A percentile compares a stretch with the other conserved stretches of the same genome.
Conservation (phyloP, 352 stramenopile genomes). For the Thalassiosira mediterranea region DNA sequence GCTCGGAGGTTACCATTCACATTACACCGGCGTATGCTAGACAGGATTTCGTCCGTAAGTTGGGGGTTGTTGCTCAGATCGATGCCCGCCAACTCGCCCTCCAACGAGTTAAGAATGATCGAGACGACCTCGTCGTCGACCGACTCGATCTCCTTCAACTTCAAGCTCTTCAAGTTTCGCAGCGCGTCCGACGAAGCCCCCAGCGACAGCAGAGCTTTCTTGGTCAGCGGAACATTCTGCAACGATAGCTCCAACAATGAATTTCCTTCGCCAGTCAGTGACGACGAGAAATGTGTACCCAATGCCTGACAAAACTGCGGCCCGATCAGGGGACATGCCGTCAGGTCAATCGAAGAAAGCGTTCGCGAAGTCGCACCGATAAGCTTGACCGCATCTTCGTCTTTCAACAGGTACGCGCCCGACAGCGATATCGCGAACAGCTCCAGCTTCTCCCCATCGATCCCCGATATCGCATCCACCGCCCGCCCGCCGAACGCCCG, state of each 20-base stretch:
- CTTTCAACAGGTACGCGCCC: constrained; percentile 76
- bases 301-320: constrained; percentile 58
- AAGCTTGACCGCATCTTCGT: constrained; percentile 65
- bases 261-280: neutral
- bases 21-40: constrained; percentile 65
- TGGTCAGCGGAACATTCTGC: constrained; percentile 60
- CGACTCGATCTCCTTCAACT: constrained; percentile 50
- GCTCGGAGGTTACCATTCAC: constrained; percentile 49
- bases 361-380: constrained; percentile 46
- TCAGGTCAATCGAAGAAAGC: constrained; percentile 70
- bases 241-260: constrained; percentile 71
- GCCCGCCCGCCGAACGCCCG: constrained; percentile 66
- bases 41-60: constrained; percentile 69
- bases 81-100: constrained; percentile 58
- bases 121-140: constrained; percentile 64
- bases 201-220: constrained; percentile 52
- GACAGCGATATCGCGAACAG: constrained; percentile 67
- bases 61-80: constrained; percentile 70
- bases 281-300: constrained; percentile 32
- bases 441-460: constrained; percentile 28
- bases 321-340: constrained; percentile 70
- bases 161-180: constrained; percentile 69
- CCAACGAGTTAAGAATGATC: constrained; percentile 47
- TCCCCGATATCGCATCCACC: constrained; percentile 54
- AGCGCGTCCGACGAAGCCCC: constrained; percentile 41